Evolutionary conservation across 1,284 basidiomycete genomes (phyloP), one percentile per base, ranked within the genome.

Genomic region (Apiotrichum domesticum): DNA sequence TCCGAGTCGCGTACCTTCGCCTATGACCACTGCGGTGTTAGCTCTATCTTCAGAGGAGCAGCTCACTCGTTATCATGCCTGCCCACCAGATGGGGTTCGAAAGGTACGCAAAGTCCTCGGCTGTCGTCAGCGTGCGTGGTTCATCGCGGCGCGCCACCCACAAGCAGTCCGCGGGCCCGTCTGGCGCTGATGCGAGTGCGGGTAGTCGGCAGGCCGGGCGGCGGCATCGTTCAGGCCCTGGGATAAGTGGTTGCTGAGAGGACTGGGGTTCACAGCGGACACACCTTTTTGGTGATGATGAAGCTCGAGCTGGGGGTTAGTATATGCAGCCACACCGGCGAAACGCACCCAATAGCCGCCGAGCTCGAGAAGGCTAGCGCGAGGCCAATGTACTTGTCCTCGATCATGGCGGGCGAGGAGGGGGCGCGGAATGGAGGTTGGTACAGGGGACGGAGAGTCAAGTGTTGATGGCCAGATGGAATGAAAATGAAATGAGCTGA

Each of bases 11-110:
- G 35, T 32, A 93, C 91, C 77, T 87, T 96, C 93, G 55, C 93
- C 93, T 35, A 93, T 71, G 40, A 94, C 81, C 83, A 96, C 92
- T 94, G 67, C 4, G 57, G 6, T 86, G n/a, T 6, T 29, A 11
- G 33, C 6, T 35, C 14, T 33, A 42, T 11, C 15, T 40, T 8
- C 5, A 4, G 10, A 32, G 14, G 14, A 2, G 11, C 52, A 51
- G 85, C 91, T 78, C 75, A 96, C 93, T 83, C 14, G 90, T 95
- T 37, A 85, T 81, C 82, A 98, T 96, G 47, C 95, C 95, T 4
- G 88, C 88, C 96, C 95, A 98, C 95, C 96, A 98, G 67, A 96
- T 87, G 35, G 92, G 90, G 79, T 92, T 98, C 66, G 82, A 84
- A 51, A 99, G 80, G 77, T 98, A 98, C 15, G 87, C 77, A 64